Base-by-base conservation (phyloP, 768 basidiomycete genomes). In the Rhodosporidiobolus sp. region DNA sequence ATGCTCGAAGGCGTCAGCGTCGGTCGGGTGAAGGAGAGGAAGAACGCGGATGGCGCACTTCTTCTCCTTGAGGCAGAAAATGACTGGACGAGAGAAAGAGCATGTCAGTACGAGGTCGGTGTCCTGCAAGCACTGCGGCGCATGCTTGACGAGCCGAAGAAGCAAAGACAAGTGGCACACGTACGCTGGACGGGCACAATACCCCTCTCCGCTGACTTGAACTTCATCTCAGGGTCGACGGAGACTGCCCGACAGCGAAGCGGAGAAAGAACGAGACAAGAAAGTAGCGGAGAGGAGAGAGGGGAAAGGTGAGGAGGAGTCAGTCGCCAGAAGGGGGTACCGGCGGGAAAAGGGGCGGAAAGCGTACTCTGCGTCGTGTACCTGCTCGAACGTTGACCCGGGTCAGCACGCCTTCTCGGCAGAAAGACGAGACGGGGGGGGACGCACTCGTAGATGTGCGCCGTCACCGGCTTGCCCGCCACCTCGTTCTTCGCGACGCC, bases 291-390 rank as follows among this genome's bases (percentile, higher is more conserved):
- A 32, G 11, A 38, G n/a, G 43, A 11, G 17, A 45, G 28, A 9
- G 30, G 10, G 7, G 8, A n/a, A 19, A 24, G 7, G 20, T 24
- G 34, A 26, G 48, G 49, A 46, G 5, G 20, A 35, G 24, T 34
- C n/a, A n/a, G n/a, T n/a, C n/a, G n/a, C n/a, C n/a, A n/a, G 45
- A 28, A 32, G 26, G 17, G 3, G 12, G 22, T 5, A 26, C 14
- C 26, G 28, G 7, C 16, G n/a, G 10, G 4, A 17, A 34, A 35
- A 69, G 53, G 48, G n/a, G n/a, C n/a, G n/a, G n/a, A n/a, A n/a
- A n/a, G 83, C 87, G 67, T 73, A 92, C 91, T 87, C 80, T 96
- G 94, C 0, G 93, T 90, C 9, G 94, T 97, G 81, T 82, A 83
- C 56, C 56, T 57, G 56, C 26, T 3, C 35, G 4, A 22, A 19